Evolutionary conservation across 768 basidiomycete genomes (phyloP).

Genomic region (Boletus vermiculosoides): DNA sequence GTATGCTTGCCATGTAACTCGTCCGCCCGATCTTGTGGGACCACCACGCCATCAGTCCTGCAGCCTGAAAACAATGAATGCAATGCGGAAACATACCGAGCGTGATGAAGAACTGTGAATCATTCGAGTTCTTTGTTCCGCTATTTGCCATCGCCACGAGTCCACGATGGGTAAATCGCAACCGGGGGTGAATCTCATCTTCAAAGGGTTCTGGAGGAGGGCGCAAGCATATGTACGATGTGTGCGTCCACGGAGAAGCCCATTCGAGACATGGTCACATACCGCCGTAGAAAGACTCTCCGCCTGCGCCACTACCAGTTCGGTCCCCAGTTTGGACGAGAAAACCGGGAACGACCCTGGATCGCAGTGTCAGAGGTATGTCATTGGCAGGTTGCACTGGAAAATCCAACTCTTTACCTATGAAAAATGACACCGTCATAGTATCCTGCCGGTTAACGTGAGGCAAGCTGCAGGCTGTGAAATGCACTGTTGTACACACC

Average conservation of each 20-base stretch:
- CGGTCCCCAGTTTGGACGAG: slow-evolving; percentile 94
- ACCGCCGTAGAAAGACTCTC: slow-evolving; percentile 96
- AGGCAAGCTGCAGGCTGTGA: slow-evolving; percentile 6
- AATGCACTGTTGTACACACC: slow-evolving; percentile 48
- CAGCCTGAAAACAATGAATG: neutral
- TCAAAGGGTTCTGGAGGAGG: slow-evolving; percentile 73
- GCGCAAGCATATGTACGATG: neutral
- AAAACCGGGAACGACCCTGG: slow-evolving; percentile 84
- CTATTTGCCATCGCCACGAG: slow-evolving; percentile 93
- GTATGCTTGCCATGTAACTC: slow-evolving; percentile 95
- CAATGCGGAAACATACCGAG: slow-evolving; percentile 52
- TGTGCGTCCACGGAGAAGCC: neutral
- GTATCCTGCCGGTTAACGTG: slow-evolving; percentile 58
- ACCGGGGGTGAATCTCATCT: slow-evolving; percentile 90
- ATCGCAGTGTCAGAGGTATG: neutral
- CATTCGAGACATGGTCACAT: slow-evolving; percentile 11
- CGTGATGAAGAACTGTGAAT: slow-evolving; percentile 95
- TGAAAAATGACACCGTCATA: slow-evolving; percentile 97
- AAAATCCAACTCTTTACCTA: slow-evolving; percentile 48
- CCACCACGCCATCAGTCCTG: neutral
- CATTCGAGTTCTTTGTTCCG: slow-evolving; percentile 83
- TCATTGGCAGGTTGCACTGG: neutral
- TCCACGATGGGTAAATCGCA: slow-evolving; percentile 88
- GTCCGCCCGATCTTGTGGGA: slow-evolving; percentile 72
- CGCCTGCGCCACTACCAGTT: slow-evolving; percentile 87